A percentile compares a stretch with the other conserved stretches of the same genome.
Conservation (phyloP, 2,329 filamentous ascomycete genomes). For the Colletotrichum sp. region DNA sequence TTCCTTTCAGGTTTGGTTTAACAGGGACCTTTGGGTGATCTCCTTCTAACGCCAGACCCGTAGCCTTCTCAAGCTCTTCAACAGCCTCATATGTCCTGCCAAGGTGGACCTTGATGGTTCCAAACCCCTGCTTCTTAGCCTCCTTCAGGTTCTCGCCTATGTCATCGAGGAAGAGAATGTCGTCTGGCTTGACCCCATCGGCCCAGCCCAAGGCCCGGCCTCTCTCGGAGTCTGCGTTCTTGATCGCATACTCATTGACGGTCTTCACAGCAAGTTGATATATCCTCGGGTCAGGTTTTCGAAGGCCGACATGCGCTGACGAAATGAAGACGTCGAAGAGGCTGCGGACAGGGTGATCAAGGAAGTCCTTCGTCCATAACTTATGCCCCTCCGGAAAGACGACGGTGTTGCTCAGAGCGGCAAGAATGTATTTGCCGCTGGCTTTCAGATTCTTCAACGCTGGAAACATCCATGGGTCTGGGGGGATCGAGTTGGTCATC, state of each 20-base stretch:
- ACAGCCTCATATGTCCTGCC: slow-evolving; percentile 83
- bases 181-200: slow-evolving; percentile 60
- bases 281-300: slow-evolving; percentile 85
- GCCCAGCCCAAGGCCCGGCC: slow-evolving; percentile 48
- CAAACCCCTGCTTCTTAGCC: slow-evolving; percentile 75
- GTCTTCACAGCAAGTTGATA: slow-evolving; percentile 75
- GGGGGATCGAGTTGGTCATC: slow-evolving; percentile 74
- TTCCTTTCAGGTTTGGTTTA: slow-evolving; percentile 35
- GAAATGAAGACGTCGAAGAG: slow-evolving; percentile 89
- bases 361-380: slow-evolving; percentile 61
- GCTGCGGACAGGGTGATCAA: slow-evolving; percentile 62
- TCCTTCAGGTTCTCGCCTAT: slow-evolving; percentile 93
- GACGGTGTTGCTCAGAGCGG: slow-evolving; percentile 88
- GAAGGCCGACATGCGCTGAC: slow-evolving; percentile 82
- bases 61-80: slow-evolving; percentile 76
- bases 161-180: slow-evolving; percentile 89
- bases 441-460: slow-evolving; percentile 73
- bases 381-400: slow-evolving; percentile 80
- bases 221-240: slow-evolving; percentile 46
- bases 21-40: slow-evolving; percentile 55
- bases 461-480: slow-evolving; percentile 89
- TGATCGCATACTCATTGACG: slow-evolving; percentile 66
- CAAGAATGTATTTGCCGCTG: slow-evolving; percentile 72
- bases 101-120: slow-evolving; percentile 83
- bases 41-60: slow-evolving; percentile 68